These are phyloP conservation scores for Astrocystis sublimbata DNA, from an alignment of 495 filamentous ascomycete species.

Conservation along the genomic window DNA sequence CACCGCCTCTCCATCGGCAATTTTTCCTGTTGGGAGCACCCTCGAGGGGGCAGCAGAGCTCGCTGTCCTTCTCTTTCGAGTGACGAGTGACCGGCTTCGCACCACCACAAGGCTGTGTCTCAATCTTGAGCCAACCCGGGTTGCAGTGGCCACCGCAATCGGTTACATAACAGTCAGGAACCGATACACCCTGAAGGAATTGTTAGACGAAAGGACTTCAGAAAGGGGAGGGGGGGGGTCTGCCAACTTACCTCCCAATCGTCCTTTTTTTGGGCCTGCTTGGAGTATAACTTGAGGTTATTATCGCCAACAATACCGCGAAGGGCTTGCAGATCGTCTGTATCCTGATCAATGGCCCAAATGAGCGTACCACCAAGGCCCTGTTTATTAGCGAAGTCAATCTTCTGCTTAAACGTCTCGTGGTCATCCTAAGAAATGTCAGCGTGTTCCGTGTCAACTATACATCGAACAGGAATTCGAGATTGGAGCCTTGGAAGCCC, in stretches of 20 bases:
- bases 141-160: conserved; percentile 20
- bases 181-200: too few relatives aligned
- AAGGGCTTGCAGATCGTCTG: conserved; percentile 16
- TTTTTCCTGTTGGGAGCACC: neutral
- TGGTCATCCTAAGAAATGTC: too few relatives aligned
- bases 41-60: neutral
- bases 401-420: conserved; percentile 46
- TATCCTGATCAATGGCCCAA: conserved; percentile 39
- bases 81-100: neutral
- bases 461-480: too few relatives aligned
- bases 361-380: conserved; percentile 36
- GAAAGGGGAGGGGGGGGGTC: too few relatives aligned
- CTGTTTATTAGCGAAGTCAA: conserved; percentile 37
- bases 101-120: conserved; percentile 13
- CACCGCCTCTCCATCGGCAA: neutral
- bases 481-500: too few relatives aligned
- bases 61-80: neutral
- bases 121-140: conserved; percentile 12
- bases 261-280: neutral
- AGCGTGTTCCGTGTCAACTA: too few relatives aligned
- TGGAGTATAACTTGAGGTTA: conserved; percentile 5
- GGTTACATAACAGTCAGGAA: conserved; percentile 11
- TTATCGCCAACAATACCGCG: conserved; percentile 6
- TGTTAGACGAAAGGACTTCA: too few relatives aligned
- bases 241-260: neutral